Evolutionary conservation across 495 filamentous ascomycete species (phyloP), one percentile per base, ranked within the genome.

Genomic region (Neurospora sp.): DNA sequence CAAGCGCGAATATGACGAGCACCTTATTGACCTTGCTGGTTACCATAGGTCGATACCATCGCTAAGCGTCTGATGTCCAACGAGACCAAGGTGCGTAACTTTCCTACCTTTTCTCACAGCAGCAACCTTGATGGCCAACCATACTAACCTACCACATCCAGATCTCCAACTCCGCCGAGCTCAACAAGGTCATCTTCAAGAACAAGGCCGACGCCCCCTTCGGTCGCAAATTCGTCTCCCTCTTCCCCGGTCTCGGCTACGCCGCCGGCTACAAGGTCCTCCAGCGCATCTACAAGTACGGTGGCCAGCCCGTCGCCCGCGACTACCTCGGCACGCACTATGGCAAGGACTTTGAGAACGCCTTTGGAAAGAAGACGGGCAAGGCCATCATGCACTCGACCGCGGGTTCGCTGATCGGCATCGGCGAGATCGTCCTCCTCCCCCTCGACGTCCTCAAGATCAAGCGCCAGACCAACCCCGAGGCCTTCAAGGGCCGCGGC

Each of bases 1-100:
- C 7, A 35, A 31, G 14, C 35, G 14, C 12, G 53, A 65, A 65
- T 3, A 65, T 18, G 3, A 37, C 5, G 14, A 65, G 27, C 22
- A 65, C 5, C 39, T 37, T 18, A 44, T 69, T 77, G 69, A 77
- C 81, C 22, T n/a, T 81, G 72, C 27, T n/a, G 37, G 16, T n/a
- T 8, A 61, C n/a, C 9, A 77, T 79, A 96, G 93, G 93, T 99
- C 82, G 96, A 99, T 82, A 99, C 96, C 53, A 97, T 93, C 72
- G 94, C 96, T 68, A 99, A 99, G 86, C 93, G 96, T 68, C 89
- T 99, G 83, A 99, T 99, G 96, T 97, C 94, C 90, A 98, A 99
- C 82, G 91, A 97, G 79, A 88, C 88, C 76, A 89, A 86, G 83
- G 92, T 93, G 39, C 72, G 75, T 71, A 37, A 38, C 40, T 35